phyloP scores from a whole-genome alignment of 2,329 filamentous ascomycete genomes.

The Pyrenochaeta sp. region DNA sequence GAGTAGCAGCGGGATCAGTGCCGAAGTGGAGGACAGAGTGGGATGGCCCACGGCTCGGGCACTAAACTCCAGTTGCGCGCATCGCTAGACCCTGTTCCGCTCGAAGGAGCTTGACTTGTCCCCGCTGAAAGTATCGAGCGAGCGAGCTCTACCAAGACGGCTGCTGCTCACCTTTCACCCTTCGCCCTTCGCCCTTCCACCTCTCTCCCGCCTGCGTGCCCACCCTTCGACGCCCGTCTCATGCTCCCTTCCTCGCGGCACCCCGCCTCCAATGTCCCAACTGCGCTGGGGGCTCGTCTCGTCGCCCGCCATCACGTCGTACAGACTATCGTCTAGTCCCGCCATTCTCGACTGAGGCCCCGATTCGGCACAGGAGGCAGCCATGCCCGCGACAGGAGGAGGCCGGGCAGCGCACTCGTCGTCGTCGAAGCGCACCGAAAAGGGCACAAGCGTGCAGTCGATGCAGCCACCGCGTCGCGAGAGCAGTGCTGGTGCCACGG shows the following conservation, averaged over 20 bases:
- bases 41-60: background rate
- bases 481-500: slow-evolving; percentile 17
- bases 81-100: background rate
- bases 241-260: slow-evolving; percentile 3
- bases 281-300: slow-evolving; percentile 32
- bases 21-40: background rate
- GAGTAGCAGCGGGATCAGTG: background rate
- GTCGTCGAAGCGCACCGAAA: slow-evolving; percentile 29
- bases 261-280: slow-evolving; percentile 23
- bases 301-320: slow-evolving; percentile 30
- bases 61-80: background rate
- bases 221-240: background rate
- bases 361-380: background rate
- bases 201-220: background rate
- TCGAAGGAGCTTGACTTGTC: background rate
- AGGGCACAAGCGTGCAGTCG: slow-evolving; percentile 37
- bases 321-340: slow-evolving; percentile 20
- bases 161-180: background rate
- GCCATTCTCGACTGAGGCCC: slow-evolving; percentile 12
- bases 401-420: slow-evolving; percentile 18
- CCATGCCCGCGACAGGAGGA: slow-evolving; percentile 29
- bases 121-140: background rate
- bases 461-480: slow-evolving; percentile 33
- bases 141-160: background rate
- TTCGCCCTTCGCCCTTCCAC: background rate